A percentile compares a stretch with the other conserved stretches of the same genome.
Conservation (phyloP, 2,329 filamentous ascomycete genomes). For the Fusarium chuoi region DNA sequence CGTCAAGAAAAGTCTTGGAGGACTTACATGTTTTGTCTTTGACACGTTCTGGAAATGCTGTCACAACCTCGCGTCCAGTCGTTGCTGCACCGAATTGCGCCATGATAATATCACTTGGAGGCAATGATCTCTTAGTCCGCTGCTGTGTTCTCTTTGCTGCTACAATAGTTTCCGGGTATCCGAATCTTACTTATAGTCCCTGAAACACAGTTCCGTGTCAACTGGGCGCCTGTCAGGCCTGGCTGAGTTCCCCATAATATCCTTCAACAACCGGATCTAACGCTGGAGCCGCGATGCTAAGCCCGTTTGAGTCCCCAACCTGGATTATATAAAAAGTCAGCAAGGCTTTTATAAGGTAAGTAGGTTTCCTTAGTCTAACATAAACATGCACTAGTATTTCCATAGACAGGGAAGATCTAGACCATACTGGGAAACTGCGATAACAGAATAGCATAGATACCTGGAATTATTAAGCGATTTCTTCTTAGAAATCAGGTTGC, state of each 20-base stretch:
- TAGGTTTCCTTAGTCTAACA: background rate
- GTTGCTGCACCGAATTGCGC: background rate
- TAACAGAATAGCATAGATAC: accelerated
- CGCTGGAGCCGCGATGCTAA: background rate
- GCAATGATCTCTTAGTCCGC: accelerated
- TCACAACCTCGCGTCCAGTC: background rate
- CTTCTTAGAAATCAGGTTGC: background rate
- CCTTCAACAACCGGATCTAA: background rate
- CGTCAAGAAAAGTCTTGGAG: too few relatives aligned
- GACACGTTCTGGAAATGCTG: background rate
- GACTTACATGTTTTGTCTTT: background rate
- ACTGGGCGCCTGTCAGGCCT: too few relatives aligned
- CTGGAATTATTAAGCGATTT: accelerated
- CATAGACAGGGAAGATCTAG: background rate
- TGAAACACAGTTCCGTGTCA: background rate
- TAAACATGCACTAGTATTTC: background rate
- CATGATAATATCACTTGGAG: background rate
- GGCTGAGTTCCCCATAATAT: background rate
- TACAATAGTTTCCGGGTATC: background rate
- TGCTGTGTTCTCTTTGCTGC: background rate
- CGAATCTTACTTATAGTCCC: background rate
- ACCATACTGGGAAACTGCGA: accelerated
- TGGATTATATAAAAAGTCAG: background rate
- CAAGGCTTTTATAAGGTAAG: accelerated
- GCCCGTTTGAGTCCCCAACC: background rate